Conservation (phyloP, 768 basidiomycete genomes). For the Lactarius quietus region DNA sequence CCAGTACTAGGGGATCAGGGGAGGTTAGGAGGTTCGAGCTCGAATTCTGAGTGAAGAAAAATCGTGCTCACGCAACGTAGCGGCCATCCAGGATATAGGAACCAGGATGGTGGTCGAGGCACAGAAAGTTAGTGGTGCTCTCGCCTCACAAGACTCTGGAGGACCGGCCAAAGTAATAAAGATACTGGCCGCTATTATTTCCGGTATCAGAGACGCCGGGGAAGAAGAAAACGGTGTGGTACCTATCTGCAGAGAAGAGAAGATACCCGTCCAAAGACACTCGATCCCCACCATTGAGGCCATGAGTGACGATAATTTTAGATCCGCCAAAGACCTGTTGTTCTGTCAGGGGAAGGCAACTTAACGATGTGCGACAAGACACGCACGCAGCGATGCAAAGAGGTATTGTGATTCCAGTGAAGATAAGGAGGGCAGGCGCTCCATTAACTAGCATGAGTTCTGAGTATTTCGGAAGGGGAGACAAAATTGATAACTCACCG, state of each 20-base stretch:
- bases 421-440: conserved; percentile 9
- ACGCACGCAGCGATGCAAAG: conserved; percentile 43
- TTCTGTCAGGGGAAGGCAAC: conserved; percentile 41
- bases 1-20: conserved; percentile 37
- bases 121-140: conserved; percentile 27
- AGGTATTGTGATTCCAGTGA: conserved; percentile 1
- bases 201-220: conserved; percentile 2
- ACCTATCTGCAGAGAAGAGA: conserved; percentile 51
- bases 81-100: conserved; percentile 33
- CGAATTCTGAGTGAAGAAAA: conserved; percentile 1
- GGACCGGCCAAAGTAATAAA: conserved; percentile 45
- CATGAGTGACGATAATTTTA: conserved; percentile 36
- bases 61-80: conserved; percentile 30
- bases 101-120: conserved; percentile 33
- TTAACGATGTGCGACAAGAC: conserved; percentile 34
- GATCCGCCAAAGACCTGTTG: conserved; percentile 34
- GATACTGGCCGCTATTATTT: conserved; percentile 45
- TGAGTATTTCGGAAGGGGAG: background rate
- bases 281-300: conserved; percentile 49
- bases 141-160: conserved; percentile 34
- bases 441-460: conserved; percentile 1
- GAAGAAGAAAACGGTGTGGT: background rate
- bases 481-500: background rate
- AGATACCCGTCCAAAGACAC: conserved; percentile 50
- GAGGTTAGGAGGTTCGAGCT: background rate